Base-by-base conservation (phyloP, 2,329 filamentous ascomycete species). In the Bipolaris oryzae region DNA sequence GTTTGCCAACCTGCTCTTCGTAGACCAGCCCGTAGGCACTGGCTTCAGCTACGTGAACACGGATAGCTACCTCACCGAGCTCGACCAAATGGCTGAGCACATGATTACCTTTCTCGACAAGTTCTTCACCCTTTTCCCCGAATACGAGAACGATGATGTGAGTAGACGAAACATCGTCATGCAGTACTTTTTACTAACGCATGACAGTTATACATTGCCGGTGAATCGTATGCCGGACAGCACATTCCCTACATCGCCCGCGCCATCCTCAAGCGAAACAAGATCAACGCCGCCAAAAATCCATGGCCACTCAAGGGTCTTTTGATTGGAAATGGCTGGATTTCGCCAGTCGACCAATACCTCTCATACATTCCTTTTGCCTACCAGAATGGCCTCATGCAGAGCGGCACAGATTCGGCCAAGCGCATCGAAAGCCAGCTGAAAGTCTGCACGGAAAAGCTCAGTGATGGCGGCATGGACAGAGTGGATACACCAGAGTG, bases 321-420 rank as follows among this genome's bases (percentile, higher is more conserved):
- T 18, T 76, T 99, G 34, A 98, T 99, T 59, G 96, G 96, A 52
- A 99, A 99, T 74, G 95, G 94, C 37, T 99, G 96, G 95, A 94
- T 99, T 50, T 90, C 93, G 2, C 93, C 94, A 1, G 80, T 81
- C 7, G 91, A 97, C 46, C 95, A 99, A 74, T 99, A 98, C 75
- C 87, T 89, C 28, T 83, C 94, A 0, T 97, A 97, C 73, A 80
- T 97, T 9, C 84, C 88, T 28, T 98, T 87, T 69, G 89, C 90
- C 41, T 92, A 95, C 74, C 84, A 93, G 57, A 87, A 87, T 70
- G 88, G 87, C 9, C 76, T 99, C 18, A 77, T 98, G 37, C 73
- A 87, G 63, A 85, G 87, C 67, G 89, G 85, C 23, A 89, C 86
- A 3, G 82, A 88, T 4, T 71, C 79, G 7, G 87, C 87, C 31